Base-by-base conservation (phyloP, 768 basidiomycete genomes). In the Russula lepida region DNA sequence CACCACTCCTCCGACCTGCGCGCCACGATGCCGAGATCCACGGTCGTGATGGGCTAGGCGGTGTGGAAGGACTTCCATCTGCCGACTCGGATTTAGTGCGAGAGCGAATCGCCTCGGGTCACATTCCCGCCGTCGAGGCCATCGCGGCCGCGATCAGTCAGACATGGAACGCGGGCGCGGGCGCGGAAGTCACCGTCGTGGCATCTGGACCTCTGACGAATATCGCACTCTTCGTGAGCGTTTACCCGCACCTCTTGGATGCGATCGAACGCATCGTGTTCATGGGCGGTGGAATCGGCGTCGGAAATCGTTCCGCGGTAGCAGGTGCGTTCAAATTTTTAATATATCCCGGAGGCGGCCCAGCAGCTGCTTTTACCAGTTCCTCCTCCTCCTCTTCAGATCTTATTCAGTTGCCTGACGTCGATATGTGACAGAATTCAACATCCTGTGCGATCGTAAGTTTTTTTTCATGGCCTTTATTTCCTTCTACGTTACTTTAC, bases 251-350 rank as follows among this genome's bases (percentile, higher is more conserved):
- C 30, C 72, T 85, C 3, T 63, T 81, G 21, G 74, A 74, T 3
- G 84, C 77, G 11, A 73, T 91, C 6, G 83, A 85, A 61, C 81
- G 88, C 62, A 79, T 90, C 63, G 86, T 90, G 7, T 88, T 92
- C 68, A 95, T 95, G 92, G 92, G 92, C 12, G 92, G 92, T n/a
- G 91, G 84, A 2, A 84, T 91, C 30, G 92, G 92, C 9, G 69
- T 89, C 25, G 92, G 92, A 0, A 95, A 94, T 68, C 77, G 86
- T 33, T 85, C 88, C 8, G 76, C 91, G 15, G 85, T 83, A 12
- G 90, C 89, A 67, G 84, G 84, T 84, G 17, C 17, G 35, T 13
- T 17, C 35, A 35, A 35, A 35, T 35, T 33, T n/a, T n/a, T n/a
- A n/a, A n/a, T n/a, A n/a, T n/a, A n/a, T n/a, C n/a, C n/a, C n/a